phyloP scores from a whole-genome alignment of 1,284 basidiomycete species.

The Moesziomyces parantarcticus region DNA sequence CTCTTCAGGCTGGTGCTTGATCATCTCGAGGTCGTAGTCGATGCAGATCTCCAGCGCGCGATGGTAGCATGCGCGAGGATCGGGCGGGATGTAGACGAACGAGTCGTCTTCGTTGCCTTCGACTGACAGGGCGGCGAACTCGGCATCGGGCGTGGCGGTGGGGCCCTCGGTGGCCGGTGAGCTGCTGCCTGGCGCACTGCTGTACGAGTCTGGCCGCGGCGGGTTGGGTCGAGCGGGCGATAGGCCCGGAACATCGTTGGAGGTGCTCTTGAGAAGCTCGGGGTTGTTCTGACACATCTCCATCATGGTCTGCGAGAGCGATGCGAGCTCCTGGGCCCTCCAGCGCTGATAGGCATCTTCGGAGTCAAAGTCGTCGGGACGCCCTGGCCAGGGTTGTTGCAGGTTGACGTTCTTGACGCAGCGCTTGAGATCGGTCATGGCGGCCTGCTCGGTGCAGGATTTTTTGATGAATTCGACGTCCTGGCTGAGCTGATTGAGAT shows the following conservation, averaged over 20 bases:
- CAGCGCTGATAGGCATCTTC: slow-evolving; percentile 82
- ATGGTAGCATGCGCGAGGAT: slow-evolving; percentile 85
- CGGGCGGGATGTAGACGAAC: slow-evolving; percentile 89
- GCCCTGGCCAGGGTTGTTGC: slow-evolving; percentile 83
- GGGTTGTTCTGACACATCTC: slow-evolving; percentile 88
- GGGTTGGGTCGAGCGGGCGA: slow-evolving; percentile 11
- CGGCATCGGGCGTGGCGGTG: slow-evolving; percentile 30
- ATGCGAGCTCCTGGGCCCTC: slow-evolving; percentile 83
- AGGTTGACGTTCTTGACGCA: slow-evolving; percentile 91
- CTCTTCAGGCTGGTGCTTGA: slow-evolving; percentile 90
- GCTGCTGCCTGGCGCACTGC: slow-evolving; percentile 4
- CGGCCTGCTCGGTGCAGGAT: slow-evolving; percentile 76
- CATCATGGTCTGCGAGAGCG: slow-evolving; percentile 87
- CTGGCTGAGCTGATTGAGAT: slow-evolving; percentile 76
- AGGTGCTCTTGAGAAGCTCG: slow-evolving; percentile 79
- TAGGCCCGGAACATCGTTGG: slow-evolving; percentile 31
- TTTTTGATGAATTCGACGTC: slow-evolving; percentile 79
- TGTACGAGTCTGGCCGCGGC: slow-evolving; percentile 26
- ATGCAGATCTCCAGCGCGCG: slow-evolving; percentile 86
- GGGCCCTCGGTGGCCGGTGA: slow-evolving; percentile 19
- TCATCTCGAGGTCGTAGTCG: slow-evolving; percentile 84
- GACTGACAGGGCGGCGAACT: slow-evolving; percentile 23
- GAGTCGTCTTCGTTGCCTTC: slow-evolving; percentile 50
- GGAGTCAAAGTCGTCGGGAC: slow-evolving; percentile 86
- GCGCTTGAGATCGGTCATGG: slow-evolving; percentile 73